phyloP scores from a whole-genome alignment of 495 filamentous ascomycete species.

The Neurospora sp. region DNA sequence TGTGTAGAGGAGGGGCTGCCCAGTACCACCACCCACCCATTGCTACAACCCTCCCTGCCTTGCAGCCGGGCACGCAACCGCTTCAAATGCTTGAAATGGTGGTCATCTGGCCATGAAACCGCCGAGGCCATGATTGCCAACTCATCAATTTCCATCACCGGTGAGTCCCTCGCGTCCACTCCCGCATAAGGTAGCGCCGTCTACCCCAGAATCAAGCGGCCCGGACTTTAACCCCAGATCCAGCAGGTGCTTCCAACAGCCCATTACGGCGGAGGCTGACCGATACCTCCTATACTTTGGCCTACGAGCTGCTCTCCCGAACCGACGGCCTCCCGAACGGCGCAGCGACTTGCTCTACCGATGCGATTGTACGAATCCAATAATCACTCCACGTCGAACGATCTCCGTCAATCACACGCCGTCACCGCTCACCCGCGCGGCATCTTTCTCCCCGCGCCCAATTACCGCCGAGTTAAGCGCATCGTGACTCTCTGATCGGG shows the following conservation, averaged over 20 bases:
- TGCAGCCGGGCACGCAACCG: not conserved
- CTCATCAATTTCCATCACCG: constrained; percentile 19
- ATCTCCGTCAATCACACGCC: not conserved
- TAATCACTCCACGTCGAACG: not conserved
- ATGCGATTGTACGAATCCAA: not conserved
- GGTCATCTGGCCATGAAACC: constrained; percentile 12
- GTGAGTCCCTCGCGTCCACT: constrained; percentile 6
- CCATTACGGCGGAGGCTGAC: not conserved
- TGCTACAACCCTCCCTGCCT: not conserved
- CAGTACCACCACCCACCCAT: not conserved
- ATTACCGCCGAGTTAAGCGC: not conserved
- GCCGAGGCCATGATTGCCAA: constrained; percentile 14
- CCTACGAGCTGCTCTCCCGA: not conserved
- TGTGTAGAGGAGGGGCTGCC: not conserved
- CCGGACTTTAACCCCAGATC: not conserved
- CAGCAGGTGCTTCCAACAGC: not conserved
- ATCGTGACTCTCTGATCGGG: not conserved
- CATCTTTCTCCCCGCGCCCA: not conserved
- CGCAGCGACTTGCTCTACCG: not conserved
- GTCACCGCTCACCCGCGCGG: not conserved
- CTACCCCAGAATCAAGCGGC: constrained; percentile 1
- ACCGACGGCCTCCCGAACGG: not conserved
- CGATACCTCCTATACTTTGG: not conserved
- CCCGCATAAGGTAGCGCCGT: constrained; percentile 5
- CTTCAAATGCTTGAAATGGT: constrained; percentile 7